phyloP scores from a whole-genome alignment of 2,329 filamentous ascomycete genomes.

The Sclerotinia trifoliorum region DNA sequence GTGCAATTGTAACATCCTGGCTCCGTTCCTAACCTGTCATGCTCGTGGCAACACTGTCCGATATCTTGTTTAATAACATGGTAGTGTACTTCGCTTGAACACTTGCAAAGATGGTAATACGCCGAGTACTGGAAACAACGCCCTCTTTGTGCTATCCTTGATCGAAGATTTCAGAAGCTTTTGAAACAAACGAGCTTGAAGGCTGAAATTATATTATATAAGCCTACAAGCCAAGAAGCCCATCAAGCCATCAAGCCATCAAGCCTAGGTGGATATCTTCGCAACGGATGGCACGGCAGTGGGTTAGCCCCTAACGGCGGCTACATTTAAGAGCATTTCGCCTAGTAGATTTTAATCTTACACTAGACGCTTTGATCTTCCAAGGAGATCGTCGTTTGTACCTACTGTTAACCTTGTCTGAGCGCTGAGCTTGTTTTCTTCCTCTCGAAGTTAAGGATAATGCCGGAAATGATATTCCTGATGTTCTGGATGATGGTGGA shows the following conservation, averaged over 20 bases:
- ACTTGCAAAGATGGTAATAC: neutral
- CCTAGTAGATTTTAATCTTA: neutral
- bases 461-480: neutral
- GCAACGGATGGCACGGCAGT: slow-evolving; percentile 6
- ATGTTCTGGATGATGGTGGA: slow-evolving; percentile 3
- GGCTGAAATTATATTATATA: slow-evolving; percentile 10
- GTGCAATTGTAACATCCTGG: slow-evolving; percentile 14
- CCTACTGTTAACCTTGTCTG: neutral
- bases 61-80: slow-evolving; percentile 4
- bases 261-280: neutral
- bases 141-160: neutral
- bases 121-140: slow-evolving; percentile 9
- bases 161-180: slow-evolving; percentile 22
- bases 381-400: neutral
- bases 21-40: slow-evolving; percentile 9
- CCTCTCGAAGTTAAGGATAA: neutral
- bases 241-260: neutral
- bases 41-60: slow-evolving; percentile 21
- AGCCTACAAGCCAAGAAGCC: neutral
- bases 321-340: slow-evolving; percentile 3
- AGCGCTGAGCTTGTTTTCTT: slow-evolving; percentile 2
- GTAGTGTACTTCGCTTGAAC: neutral
- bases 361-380: slow-evolving; percentile 10
- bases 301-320: neutral
- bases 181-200: slow-evolving; percentile 20